These are phyloP conservation scores for Mesembryanthemum crystallinum DNA, from an alignment of 148 eudicot species.

Conservation along the genomic window DNA sequence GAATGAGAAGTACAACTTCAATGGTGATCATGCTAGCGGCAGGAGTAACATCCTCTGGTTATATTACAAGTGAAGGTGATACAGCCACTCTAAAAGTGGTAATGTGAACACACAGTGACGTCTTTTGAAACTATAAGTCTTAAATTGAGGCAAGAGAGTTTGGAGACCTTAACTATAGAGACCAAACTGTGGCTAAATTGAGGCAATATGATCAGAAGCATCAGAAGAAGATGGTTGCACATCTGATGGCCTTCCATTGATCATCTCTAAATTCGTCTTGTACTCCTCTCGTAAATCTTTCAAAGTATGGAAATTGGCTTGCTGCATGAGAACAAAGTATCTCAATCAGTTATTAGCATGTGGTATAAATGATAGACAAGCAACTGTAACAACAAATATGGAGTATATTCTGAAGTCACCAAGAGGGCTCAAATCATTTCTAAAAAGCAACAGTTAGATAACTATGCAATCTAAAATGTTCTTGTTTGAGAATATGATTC, in stretches of 20 bases:
- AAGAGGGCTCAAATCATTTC: not conserved
- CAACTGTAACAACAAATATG: not conserved
- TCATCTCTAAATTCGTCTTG: conserved; percentile 50
- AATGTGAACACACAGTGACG: not conserved
- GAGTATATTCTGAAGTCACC: not conserved
- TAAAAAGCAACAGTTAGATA: not conserved
- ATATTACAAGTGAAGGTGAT: conserved; percentile 11
- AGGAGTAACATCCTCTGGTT: conserved; percentile 3
- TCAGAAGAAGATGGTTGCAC: conserved; percentile 32
- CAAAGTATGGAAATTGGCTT: conserved; percentile 42
- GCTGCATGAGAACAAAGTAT: conserved; percentile 39
- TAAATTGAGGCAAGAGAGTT: conserved; percentile 11
- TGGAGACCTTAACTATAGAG: conserved; percentile 10
- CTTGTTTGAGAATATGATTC: not conserved
- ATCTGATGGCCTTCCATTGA: conserved; percentile 30
- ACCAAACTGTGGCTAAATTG: too few relatives aligned
- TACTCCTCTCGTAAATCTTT: conserved; percentile 54
- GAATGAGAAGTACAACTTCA: not conserved
- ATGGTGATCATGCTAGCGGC: not conserved
- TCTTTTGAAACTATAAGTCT: not conserved
- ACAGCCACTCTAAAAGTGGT: conserved; percentile 8
- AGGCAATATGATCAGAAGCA: conserved; percentile 28
- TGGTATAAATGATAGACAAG: not conserved
- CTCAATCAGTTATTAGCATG: not conserved
- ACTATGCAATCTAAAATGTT: not conserved